Conservation (phyloP, 2,329 filamentous ascomycete species). For the Acephala macrosclerotiorum region DNA sequence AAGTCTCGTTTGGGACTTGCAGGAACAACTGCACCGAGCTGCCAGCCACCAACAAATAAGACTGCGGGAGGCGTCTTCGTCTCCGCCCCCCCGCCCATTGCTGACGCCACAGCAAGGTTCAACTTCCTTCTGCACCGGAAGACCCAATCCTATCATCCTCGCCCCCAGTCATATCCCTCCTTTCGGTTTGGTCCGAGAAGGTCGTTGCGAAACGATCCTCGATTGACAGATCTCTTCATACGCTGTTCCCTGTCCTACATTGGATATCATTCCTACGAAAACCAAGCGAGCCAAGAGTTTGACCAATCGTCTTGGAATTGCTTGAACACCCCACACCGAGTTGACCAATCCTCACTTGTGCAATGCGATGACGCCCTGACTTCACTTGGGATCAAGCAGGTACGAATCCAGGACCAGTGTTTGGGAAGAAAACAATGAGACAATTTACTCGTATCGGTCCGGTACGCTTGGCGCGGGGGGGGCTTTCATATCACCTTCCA, state of each 20-base stretch:
- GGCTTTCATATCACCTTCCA: not conserved
- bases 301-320: not conserved
- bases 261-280: not conserved
- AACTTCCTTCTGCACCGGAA: not conserved
- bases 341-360: not conserved
- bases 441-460: not conserved
- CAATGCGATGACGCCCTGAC: not conserved
- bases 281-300: not conserved
- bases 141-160: not conserved
- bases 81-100: not conserved
- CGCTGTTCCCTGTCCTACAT: not conserved
- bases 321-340: slow-evolving; percentile 1
- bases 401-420: not conserved
- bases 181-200: not conserved
- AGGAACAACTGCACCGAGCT: not conserved
- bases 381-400: not conserved
- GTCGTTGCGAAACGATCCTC: not conserved
- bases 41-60: not conserved
- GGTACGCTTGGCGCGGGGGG: not conserved
- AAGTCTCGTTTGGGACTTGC: not conserved
- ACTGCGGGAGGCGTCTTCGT: not conserved
- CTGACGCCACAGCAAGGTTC: slow-evolving; percentile 3
- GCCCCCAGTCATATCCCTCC: not conserved
- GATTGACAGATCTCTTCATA: slow-evolving; percentile 2
- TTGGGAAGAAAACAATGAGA: not conserved